Percentiles rank a stretch among this genome's conserved stretches.
Evolutionary conservation across 2,329 filamentous ascomycete genomes (phyloP).

Genomic region (Colletotrichum liriopes): DNA sequence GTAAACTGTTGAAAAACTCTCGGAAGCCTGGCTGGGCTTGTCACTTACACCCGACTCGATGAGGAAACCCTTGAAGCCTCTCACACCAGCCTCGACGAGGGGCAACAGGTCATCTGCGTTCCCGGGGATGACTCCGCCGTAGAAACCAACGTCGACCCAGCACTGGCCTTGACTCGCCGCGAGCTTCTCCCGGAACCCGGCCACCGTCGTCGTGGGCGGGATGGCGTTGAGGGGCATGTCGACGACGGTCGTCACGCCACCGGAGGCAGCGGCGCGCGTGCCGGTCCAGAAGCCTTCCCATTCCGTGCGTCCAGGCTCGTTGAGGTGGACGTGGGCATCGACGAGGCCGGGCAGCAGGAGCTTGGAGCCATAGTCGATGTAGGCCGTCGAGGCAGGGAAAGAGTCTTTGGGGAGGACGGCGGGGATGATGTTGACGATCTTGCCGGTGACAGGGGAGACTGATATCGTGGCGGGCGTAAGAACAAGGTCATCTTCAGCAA

Average conservation of each 20-base stretch:
- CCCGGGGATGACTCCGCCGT: conserved; percentile 93
- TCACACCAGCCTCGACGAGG: conserved; percentile 87
- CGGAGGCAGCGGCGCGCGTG: conserved; percentile 92
- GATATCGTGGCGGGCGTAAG: conserved; percentile 88
- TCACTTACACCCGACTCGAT: conserved; percentile 91
- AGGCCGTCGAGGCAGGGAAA: conserved; percentile 81
- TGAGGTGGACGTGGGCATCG: conserved; percentile 97
- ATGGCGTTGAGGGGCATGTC: conserved; percentile 99
- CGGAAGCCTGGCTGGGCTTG: background rate
- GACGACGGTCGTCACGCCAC: conserved; percentile 95
- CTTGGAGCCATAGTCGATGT: conserved; percentile 87
- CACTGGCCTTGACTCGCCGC: conserved; percentile 88
- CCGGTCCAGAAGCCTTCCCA: conserved; percentile 99
- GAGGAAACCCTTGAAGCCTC: conserved; percentile 97
- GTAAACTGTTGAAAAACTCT: background rate
- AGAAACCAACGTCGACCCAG: conserved; percentile 99
- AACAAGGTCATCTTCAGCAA: conserved; percentile 71
- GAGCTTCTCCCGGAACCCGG: conserved; percentile 87
- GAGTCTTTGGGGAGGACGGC: conserved; percentile 80
- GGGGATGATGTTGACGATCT: conserved; percentile 83
- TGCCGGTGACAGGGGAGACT: conserved; percentile 84
- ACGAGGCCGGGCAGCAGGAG: conserved; percentile 92
- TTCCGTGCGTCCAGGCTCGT: conserved; percentile 96
- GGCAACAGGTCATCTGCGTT: conserved; percentile 85
- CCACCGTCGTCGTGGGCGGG: conserved; percentile 92